phyloP scores from a whole-genome alignment of 768 basidiomycete species.

The Leccinum rimulosum region DNA sequence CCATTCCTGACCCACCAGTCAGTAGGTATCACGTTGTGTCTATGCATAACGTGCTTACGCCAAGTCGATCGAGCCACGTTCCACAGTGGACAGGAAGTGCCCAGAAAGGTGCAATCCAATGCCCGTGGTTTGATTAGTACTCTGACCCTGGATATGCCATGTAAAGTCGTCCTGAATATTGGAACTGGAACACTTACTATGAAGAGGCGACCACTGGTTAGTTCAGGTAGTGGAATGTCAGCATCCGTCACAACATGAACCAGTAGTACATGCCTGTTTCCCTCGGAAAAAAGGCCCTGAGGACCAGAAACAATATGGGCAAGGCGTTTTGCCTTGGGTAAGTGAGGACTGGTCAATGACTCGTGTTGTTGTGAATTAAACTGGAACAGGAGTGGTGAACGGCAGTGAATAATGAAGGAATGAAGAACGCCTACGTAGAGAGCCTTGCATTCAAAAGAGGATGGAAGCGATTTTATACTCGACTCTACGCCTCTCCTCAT shows the following conservation, averaged over 20 bases:
- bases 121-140: constrained; percentile 90
- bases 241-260: background rate
- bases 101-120: constrained; percentile 61
- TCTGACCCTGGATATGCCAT: constrained; percentile 59
- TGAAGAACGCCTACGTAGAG: constrained; percentile 4
- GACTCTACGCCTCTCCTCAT: constrained; percentile 8
- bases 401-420: background rate
- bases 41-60: constrained; percentile 47
- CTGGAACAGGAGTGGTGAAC: constrained; percentile 1
- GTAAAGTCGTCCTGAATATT: background rate
- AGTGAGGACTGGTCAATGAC: background rate
- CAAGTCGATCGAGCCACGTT: constrained; percentile 87
- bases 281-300: constrained; percentile 5
- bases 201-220: constrained; percentile 13
- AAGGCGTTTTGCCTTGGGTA: background rate
- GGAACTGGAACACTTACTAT: constrained; percentile 4
- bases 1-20: constrained; percentile 57
- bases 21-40: background rate
- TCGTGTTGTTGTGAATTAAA: constrained; percentile 10
- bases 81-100: constrained; percentile 92
- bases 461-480: constrained; percentile 7
- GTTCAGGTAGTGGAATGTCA: background rate
- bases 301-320: background rate
- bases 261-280: background rate
- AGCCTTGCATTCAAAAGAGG: constrained; percentile 8